Conservation (phyloP, 495 filamentous ascomycete species). For the Usnea hakonensis region DNA sequence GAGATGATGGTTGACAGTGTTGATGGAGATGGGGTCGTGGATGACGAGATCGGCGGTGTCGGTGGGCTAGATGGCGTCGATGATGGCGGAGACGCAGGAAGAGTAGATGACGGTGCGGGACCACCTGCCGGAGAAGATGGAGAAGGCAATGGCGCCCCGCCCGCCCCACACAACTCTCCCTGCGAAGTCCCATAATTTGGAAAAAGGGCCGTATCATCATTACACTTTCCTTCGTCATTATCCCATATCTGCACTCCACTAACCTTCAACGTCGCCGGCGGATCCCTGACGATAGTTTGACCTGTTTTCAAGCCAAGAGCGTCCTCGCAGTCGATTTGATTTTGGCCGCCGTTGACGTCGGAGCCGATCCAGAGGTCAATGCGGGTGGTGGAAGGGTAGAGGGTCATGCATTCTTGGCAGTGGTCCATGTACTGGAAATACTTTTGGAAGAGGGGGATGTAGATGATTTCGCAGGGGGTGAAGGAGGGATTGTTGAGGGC, state of each 20-base stretch:
- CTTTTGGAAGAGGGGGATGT: constrained; percentile 36
- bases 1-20: not conserved
- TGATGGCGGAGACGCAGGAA: not conserved
- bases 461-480: constrained; percentile 39
- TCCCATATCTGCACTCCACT: constrained; percentile 10
- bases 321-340: constrained; percentile 31
- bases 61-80: not conserved
- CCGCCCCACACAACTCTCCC: not conserved
- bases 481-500: constrained; percentile 31
- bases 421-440: constrained; percentile 33
- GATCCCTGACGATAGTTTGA: constrained; percentile 12
- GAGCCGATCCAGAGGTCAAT: constrained; percentile 38
- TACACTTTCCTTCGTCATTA: constrained; percentile 4
- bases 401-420: constrained; percentile 30
- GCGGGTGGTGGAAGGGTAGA: constrained; percentile 23
- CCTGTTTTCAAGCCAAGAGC: constrained; percentile 15
- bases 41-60: not conserved
- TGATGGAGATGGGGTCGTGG: not conserved
- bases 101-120: not conserved
- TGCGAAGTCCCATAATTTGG: not conserved
- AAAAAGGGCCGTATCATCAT: not conserved
- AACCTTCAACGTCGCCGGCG: constrained; percentile 7
- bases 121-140: not conserved
- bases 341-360: constrained; percentile 23
- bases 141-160: too few relatives aligned